These are phyloP conservation scores for Ascosphaera apis DNA, from an alignment of 2,329 filamentous ascomycete species.

Conservation along the genomic window DNA sequence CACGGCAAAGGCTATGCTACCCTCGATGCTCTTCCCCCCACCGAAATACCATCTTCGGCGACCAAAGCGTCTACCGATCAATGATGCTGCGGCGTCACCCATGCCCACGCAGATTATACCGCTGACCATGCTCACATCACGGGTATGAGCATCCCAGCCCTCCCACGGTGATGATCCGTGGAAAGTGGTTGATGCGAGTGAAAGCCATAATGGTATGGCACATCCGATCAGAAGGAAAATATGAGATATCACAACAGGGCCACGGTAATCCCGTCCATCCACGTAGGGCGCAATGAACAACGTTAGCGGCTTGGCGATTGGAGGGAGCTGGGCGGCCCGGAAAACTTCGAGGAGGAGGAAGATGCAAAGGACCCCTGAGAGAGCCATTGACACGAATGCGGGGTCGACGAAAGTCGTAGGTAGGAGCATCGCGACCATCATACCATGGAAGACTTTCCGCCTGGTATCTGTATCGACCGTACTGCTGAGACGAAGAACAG, in stretches of 20 bases:
- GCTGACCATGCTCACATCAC: slow-evolving; percentile 74
- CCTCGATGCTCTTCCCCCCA: slow-evolving; percentile 86
- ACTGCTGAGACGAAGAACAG: slow-evolving; percentile 51
- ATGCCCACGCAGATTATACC: slow-evolving; percentile 88
- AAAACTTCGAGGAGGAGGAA: slow-evolving; percentile 80
- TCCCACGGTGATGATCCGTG: slow-evolving; percentile 30
- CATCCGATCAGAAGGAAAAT: slow-evolving; percentile 92
- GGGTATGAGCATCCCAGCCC: slow-evolving; percentile 51
- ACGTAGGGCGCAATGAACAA: slow-evolving; percentile 81
- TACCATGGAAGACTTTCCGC: slow-evolving; percentile 92
- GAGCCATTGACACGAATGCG: slow-evolving; percentile 53
- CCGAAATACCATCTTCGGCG: slow-evolving; percentile 88
- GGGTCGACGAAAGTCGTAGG: slow-evolving; percentile 75
- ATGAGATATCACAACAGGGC: slow-evolving; percentile 85
- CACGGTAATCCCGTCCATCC: slow-evolving; percentile 76
- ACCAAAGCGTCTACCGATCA: slow-evolving; percentile 72
- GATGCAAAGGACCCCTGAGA: slow-evolving; percentile 56
- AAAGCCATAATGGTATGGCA: slow-evolving; percentile 82
- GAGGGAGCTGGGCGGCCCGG: slow-evolving; percentile 74
- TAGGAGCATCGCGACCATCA: slow-evolving; percentile 91
- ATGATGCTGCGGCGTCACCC: slow-evolving; percentile 76
- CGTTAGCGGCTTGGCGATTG: slow-evolving; percentile 65
- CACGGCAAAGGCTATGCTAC: slow-evolving; percentile 52
- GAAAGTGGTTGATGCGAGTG: slow-evolving; percentile 45
- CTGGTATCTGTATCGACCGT: slow-evolving; percentile 84